Conservation (phyloP, 2,329 filamentous ascomycete species). For the Thielaviopsis ethacetica region DNA sequence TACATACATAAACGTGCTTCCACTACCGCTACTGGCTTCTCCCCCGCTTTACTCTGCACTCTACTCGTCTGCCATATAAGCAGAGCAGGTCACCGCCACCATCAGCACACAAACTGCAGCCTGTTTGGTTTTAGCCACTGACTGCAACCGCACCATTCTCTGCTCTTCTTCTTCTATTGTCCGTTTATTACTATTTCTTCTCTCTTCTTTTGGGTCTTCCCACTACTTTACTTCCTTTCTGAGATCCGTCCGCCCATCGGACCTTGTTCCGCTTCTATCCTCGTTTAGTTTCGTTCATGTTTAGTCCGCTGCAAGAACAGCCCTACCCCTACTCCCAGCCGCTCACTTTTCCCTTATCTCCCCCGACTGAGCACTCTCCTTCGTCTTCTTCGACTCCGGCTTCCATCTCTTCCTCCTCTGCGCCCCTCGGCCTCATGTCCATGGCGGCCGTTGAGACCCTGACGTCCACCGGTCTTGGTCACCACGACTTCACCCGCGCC, state of each 20-base stretch:
- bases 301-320: not conserved
- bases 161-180: not conserved
- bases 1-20: not conserved
- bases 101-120: not conserved
- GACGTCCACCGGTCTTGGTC: slow-evolving; percentile 4
- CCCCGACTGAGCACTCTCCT: not conserved
- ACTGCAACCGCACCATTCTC: not conserved
- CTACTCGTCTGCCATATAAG: not conserved
- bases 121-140: not conserved
- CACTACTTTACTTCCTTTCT: not conserved
- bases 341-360: not conserved
- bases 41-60: not conserved
- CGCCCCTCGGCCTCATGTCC: slow-evolving; percentile 5
- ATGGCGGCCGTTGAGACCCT: slow-evolving; percentile 10
- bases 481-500: slow-evolving; percentile 9
- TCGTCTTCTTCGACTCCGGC: not conserved
- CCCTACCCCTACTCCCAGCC: not conserved
- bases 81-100: not conserved
- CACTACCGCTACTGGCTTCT: not conserved
- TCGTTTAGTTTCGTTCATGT: slow-evolving; percentile 3
- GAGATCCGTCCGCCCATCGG: not conserved
- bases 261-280: not conserved
- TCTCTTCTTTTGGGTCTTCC: not conserved
- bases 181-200: no score
- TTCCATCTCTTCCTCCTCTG: not conserved